These are phyloP conservation scores for Oldenlandia corymbosa DNA, from an alignment of 257 asterid species.

Conservation along the genomic window DNA sequence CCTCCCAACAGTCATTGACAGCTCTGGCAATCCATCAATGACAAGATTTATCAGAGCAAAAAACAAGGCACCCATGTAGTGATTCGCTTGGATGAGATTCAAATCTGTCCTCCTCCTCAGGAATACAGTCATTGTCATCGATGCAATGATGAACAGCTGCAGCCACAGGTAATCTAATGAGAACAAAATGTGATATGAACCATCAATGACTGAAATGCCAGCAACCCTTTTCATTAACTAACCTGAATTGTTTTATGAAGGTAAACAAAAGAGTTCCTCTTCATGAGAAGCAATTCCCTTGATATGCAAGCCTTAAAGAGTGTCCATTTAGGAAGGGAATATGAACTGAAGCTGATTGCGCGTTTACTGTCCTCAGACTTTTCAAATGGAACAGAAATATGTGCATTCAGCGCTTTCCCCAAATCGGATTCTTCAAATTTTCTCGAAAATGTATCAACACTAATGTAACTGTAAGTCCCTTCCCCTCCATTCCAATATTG, in stretches of 20 bases:
- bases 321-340: constrained; percentile 12
- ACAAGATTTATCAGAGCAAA: constrained; percentile 33
- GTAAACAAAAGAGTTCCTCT: constrained; percentile 14
- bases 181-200: constrained; percentile 53
- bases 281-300: constrained; percentile 21
- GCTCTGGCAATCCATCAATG: constrained; percentile 43
- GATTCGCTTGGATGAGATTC: constrained; percentile 33
- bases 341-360: constrained; percentile 5
- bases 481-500: constrained; percentile 8
- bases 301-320: constrained; percentile 14
- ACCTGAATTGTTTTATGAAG: constrained; percentile 6
- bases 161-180: not conserved
- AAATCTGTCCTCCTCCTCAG: constrained; percentile 8
- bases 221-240: not conserved
- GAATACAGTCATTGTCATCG: constrained; percentile 45
- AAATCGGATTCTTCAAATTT: constrained; percentile 4
- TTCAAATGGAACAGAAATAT: constrained; percentile 3
- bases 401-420: constrained; percentile 7
- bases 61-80: constrained; percentile 46
- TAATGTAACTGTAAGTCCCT: not conserved
- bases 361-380: not conserved
- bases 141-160: constrained; percentile 28
- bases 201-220: not conserved
- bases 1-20: constrained; percentile 38
- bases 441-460: constrained; percentile 2